A percentile compares a stretch with the other conserved stretches of the same genome.
Conservation (phyloP, 176 grass and related monocot genomes). For the maize (Zea mays) region DNA sequence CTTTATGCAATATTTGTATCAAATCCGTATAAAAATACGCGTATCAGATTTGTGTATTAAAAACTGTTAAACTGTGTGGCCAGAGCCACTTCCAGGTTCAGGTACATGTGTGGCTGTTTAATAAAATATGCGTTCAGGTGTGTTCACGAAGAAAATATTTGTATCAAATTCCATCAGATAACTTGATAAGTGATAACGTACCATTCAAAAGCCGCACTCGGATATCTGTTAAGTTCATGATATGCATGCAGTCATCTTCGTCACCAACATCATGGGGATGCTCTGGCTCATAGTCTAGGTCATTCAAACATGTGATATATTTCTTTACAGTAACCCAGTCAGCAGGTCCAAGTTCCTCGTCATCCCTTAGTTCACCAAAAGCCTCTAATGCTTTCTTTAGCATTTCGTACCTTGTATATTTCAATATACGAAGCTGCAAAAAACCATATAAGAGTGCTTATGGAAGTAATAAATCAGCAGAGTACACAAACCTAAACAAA, state of each 20-base stretch:
- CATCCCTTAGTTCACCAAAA: slow-evolving; percentile 88
- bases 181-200: slow-evolving; percentile 34
- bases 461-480: not conserved
- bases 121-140: not conserved
- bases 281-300: slow-evolving; percentile 65
- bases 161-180: not conserved
- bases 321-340: slow-evolving; percentile 81
- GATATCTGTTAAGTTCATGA: slow-evolving; percentile 67
- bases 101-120: not conserved
- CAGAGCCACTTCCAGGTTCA: no score
- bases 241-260: slow-evolving; percentile 52
- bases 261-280: slow-evolving; percentile 75
- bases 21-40: no score
- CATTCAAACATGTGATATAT: slow-evolving; percentile 85
- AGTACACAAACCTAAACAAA: not conserved
- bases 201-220: slow-evolving; percentile 89
- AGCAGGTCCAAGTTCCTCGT: slow-evolving; percentile 91
- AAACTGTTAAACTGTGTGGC: no score
- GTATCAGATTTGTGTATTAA: no score
- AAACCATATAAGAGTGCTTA: slow-evolving; percentile 22
- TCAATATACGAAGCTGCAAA: slow-evolving; percentile 80
- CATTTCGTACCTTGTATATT: slow-evolving; percentile 90
- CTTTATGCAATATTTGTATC: not conserved
- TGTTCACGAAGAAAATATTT: not conserved
- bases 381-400: slow-evolving; percentile 82